These are phyloP conservation scores for Grosmannia clavigera DNA, from an alignment of 2,329 filamentous ascomycete species.

Conservation along the genomic window DNA sequence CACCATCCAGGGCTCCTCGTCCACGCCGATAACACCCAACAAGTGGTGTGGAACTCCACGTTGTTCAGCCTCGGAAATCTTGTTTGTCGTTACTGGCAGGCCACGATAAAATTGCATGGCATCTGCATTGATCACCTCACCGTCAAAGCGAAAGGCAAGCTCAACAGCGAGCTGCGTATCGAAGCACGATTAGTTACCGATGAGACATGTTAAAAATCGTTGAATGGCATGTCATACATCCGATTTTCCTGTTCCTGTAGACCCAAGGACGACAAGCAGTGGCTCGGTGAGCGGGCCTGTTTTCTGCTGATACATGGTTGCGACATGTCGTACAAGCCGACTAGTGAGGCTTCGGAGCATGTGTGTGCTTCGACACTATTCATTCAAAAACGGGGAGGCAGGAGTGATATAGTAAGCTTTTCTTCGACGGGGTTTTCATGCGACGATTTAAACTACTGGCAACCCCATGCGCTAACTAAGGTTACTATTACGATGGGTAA, in stretches of 20 bases:
- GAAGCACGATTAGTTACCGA: neutral
- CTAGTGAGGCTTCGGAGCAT: slow-evolving; percentile 3
- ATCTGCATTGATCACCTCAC: slow-evolving; percentile 93
- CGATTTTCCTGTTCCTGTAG: slow-evolving; percentile 88
- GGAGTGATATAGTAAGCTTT: neutral
- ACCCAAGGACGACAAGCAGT: slow-evolving; percentile 71
- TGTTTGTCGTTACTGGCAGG: slow-evolving; percentile 90
- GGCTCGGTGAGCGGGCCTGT: slow-evolving; percentile 35
- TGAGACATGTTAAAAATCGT: neutral
- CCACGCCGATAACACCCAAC: slow-evolving; percentile 62
- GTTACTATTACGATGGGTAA: neutral
- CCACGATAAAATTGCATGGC: slow-evolving; percentile 96
- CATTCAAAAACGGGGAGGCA: neutral
- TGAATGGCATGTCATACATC: slow-evolving; percentile 43
- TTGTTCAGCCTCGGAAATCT: slow-evolving; percentile 64
- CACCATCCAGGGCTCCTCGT: slow-evolving; percentile 74
- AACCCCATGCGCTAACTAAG: neutral
- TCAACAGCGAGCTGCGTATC: slow-evolving; percentile 67
- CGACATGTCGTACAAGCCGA: slow-evolving; percentile 9
- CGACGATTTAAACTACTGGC: neutral
- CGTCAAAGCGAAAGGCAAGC: slow-evolving; percentile 68
- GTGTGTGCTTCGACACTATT: neutral
- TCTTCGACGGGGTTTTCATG: neutral
- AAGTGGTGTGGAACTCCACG: slow-evolving; percentile 79
- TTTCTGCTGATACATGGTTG: slow-evolving; percentile 24